Evolutionary conservation across 768 basidiomycete genomes (phyloP).

Genomic region (Hypholoma sublateritium): DNA sequence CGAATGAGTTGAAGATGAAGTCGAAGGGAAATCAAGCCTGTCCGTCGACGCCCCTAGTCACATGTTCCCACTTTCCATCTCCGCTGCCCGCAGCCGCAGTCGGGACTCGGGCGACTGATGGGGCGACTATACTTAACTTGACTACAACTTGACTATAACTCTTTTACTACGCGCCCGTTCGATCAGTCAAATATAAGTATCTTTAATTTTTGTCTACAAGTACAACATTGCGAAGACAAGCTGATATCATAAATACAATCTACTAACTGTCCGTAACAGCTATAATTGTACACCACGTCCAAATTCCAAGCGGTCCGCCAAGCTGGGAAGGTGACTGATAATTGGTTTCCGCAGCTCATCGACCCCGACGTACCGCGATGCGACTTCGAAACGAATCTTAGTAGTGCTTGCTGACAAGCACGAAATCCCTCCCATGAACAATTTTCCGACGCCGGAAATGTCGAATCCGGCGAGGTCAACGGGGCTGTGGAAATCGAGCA

Average conservation of each 20-base stretch:
- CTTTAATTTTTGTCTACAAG: no score
- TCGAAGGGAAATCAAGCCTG: conserved; percentile 8
- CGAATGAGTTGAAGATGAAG: no score
- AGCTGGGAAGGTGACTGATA: not conserved
- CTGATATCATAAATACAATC: no score
- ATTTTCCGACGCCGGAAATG: not conserved
- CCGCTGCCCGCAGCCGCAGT: no score
- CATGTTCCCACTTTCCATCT: not conserved
- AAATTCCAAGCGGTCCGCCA: not conserved
- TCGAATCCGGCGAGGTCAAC: not conserved
- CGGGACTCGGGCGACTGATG: not conserved
- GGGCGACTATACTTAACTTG: no score
- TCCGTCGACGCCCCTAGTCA: not conserved
- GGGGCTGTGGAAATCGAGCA: not conserved
- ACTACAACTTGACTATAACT: not conserved
- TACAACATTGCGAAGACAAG: no score
- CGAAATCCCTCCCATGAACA: not conserved
- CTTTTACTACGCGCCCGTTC: no score
- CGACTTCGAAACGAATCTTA: not conserved
- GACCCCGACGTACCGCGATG: not conserved
- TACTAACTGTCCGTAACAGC: no score
- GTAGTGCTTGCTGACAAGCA: not conserved
- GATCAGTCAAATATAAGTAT: no score
- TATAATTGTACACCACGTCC: not conserved
- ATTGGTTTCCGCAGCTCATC: not conserved